Percentiles rank a stretch among this genome's conserved stretches.
These are phyloP conservation scores for Dalbergia cochinchinensis DNA, from an alignment of 306 rosid genomes.

Conservation along the genomic window DNA sequence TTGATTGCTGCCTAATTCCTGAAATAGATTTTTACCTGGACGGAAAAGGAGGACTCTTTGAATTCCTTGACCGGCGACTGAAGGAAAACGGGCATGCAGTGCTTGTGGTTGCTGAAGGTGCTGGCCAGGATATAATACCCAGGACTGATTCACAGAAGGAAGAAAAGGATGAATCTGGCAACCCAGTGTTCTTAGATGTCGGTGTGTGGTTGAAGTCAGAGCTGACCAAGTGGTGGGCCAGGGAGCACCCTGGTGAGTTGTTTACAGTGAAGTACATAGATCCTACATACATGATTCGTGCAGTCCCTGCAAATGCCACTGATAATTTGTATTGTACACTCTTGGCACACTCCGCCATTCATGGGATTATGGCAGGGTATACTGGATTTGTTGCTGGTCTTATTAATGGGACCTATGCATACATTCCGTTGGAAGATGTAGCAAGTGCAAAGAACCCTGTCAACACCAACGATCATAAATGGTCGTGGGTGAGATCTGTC, in stretches of 20 bases:
- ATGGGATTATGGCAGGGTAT: slow-evolving; percentile 91
- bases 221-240: slow-evolving; percentile 79
- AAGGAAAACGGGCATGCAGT: slow-evolving; percentile 81
- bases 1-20: slow-evolving; percentile 91
- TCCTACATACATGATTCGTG: slow-evolving; percentile 94
- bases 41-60: slow-evolving; percentile 86
- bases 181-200: slow-evolving; percentile 72
- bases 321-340: slow-evolving; percentile 84
- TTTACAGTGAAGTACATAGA: slow-evolving; percentile 79
- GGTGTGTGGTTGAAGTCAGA: slow-evolving; percentile 90
- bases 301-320: slow-evolving; percentile 81
- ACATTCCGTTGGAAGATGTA: slow-evolving; percentile 83
- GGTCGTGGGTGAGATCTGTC: slow-evolving; percentile 98
- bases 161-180: slow-evolving; percentile 84
- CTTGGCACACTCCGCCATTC: slow-evolving; percentile 84
- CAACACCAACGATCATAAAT: slow-evolving; percentile 67
- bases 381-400: slow-evolving; percentile 88
- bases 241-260: slow-evolving; percentile 71
- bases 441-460: slow-evolving; percentile 73
- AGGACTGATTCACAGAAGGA: slow-evolving; percentile 69
- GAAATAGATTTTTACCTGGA: slow-evolving; percentile 76
- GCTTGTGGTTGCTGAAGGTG: slow-evolving; percentile 90
- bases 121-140: slow-evolving; percentile 79
- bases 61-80: slow-evolving; percentile 63
- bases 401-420: slow-evolving; percentile 72